phyloP scores from a whole-genome alignment of 352 stramenopile species.

The Nothophytophthora sp. region DNA sequence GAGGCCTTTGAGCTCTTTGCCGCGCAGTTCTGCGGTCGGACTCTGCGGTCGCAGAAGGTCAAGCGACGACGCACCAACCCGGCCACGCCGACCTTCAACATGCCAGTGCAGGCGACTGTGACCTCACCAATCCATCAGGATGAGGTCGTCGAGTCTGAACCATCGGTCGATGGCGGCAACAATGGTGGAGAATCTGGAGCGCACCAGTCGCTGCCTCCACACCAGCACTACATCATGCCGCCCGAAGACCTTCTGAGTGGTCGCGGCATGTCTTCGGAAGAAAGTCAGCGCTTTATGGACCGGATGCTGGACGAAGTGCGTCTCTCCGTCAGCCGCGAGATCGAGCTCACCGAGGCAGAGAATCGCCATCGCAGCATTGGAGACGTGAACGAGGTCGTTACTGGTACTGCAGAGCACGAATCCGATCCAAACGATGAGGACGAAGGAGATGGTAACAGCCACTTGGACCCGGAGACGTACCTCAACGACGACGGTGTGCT shows the following conservation, averaged over 20 bases:
- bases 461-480: constrained; percentile 62
- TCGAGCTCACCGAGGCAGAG: constrained; percentile 31
- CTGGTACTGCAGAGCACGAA: constrained; percentile 5
- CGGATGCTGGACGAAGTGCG: constrained; percentile 76
- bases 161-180: constrained; percentile 4
- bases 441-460: constrained; percentile 25
- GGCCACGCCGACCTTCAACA: not conserved
- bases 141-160: not conserved
- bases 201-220: constrained; percentile 9
- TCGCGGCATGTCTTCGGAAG: constrained; percentile 51
- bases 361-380: constrained; percentile 6
- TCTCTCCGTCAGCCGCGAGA: constrained; percentile 47
- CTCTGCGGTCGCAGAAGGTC: constrained; percentile 71
- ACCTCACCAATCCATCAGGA: not conserved
- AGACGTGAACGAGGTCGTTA: not conserved
- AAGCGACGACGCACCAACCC: constrained; percentile 40
- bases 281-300: constrained; percentile 82
- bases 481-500: constrained; percentile 73
- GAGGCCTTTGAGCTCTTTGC: constrained; percentile 82
- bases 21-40: constrained; percentile 71
- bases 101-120: not conserved
- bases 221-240: constrained; percentile 47
- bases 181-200: constrained; percentile 8
- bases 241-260: constrained; percentile 49
- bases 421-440: constrained; percentile 24